A percentile compares a stretch with the other conserved stretches of the same genome.
Evolutionary conservation across 1,284 basidiomycete genomes (phyloP).

Genomic region (Trichosporon faecale): DNA sequence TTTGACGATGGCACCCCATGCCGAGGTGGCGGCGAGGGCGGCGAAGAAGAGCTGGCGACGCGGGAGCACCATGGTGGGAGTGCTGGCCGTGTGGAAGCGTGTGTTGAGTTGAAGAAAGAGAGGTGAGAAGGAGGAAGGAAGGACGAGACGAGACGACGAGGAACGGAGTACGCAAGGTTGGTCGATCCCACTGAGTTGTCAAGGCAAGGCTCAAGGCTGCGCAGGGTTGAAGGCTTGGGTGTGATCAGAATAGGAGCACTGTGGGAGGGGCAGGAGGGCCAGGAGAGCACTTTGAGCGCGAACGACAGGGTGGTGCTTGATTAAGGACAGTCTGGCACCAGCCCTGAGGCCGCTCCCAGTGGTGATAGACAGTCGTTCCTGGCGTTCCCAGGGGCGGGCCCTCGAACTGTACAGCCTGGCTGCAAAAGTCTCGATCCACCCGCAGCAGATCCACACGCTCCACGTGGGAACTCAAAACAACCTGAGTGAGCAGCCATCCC

Average conservation of each 20-base stretch:
- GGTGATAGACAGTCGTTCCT: slow-evolving; percentile 2
- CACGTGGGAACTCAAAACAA: not conserved
- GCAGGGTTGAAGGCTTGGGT: not conserved
- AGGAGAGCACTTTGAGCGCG: slow-evolving; percentile 2
- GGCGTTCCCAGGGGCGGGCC: not conserved
- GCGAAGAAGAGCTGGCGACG: slow-evolving; percentile 11
- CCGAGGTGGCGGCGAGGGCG: not conserved
- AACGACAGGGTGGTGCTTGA: slow-evolving; percentile 5
- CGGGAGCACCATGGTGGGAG: slow-evolving; percentile 15
- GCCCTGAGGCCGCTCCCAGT: not conserved
- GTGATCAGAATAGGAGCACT: not conserved
- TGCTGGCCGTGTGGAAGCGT: not conserved
- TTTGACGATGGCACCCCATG: slow-evolving; percentile 4
- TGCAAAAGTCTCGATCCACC: not conserved
- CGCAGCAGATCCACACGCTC: not conserved
- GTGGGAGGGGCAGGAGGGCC: too few relatives aligned
- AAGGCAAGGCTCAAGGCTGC: not conserved
- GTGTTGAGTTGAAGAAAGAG: not conserved
- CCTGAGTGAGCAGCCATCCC: not conserved
- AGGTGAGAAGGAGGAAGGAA: not conserved
- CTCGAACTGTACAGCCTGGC: not conserved
- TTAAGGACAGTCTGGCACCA: not conserved
- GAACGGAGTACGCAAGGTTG: not conserved
- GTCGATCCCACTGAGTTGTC: not conserved
- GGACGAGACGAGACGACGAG: not conserved